Base-by-base conservation (phyloP, 805 yeast genomes). In the Lipomyces anomalus region DNA sequence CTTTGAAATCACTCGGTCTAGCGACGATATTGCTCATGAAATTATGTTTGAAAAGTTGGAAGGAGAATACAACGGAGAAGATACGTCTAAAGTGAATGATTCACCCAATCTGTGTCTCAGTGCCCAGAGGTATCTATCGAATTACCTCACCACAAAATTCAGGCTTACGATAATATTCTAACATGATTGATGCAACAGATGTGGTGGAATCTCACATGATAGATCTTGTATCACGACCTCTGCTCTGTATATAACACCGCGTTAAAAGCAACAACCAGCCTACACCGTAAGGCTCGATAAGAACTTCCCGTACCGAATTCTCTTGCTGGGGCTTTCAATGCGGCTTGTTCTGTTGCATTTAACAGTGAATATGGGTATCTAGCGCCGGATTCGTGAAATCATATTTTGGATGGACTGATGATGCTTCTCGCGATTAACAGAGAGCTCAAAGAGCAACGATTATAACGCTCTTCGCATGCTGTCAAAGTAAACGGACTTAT, bases 191-290 rank as follows among this genome's bases (percentile, higher is more conserved):
- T 7, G n/a, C 6, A 6, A 6, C 6, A 7, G 6, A 33, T 16
- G 20, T 33, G 18, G 18, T 21, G 20, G 13, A 7, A 17, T 7
- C 6, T n/a, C n/a, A n/a, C n/a, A n/a, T n/a, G n/a, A n/a, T 39
- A 43, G 47, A n/a, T 38, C 2, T 18, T 43, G 6, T 20, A 38
- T 22, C 47, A 43, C 37, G 39, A 43, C n/a, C 43, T 43, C 9
- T 38, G 43, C 23, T 43, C 47, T 4, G 47, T 38, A 22, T 43
- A 38, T 9, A 30, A 17, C 9, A 33, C 47, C 20, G 47, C 37
- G 18, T 26, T 43, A 3, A 6, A 6, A n/a, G 29, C 30, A 7
- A 38, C 37, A 6, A 16, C 39, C 4, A 13, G 22, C n/a, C 17
- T 20, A 16, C 7, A 42, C n/a, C 33, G 28, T 9, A 22, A 22